phyloP scores from a whole-genome alignment of 176 grass and related monocot genomes.

The Elaeis guineensis region DNA sequence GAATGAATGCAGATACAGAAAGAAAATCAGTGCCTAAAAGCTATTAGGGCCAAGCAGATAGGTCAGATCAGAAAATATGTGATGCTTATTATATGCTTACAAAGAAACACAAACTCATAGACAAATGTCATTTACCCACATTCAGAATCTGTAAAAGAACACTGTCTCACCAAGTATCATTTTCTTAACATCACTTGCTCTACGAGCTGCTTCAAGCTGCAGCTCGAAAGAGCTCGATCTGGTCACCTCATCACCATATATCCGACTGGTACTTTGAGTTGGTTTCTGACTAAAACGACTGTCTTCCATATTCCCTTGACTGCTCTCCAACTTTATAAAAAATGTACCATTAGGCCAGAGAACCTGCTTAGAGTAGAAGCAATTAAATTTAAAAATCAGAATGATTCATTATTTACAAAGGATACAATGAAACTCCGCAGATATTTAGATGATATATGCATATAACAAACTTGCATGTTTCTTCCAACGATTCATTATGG shows the following conservation, averaged over 20 bases:
- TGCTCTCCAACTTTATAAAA: constrained; percentile 69
- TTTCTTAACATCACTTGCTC: constrained; percentile 95
- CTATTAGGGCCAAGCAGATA: too few species aligned
- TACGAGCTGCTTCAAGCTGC: constrained; percentile 81
- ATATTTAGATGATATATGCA: too few species aligned
- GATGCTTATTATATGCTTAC: too few species aligned
- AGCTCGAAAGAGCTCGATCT: constrained; percentile 39
- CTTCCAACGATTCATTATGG: too few species aligned
- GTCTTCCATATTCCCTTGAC: constrained; percentile 33
- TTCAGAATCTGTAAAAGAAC: constrained; percentile 6
- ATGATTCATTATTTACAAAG: too few species aligned
- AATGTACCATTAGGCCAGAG: constrained; percentile 89
- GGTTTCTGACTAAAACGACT: constrained; percentile 27
- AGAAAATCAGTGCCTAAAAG: too few species aligned
- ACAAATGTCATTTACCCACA: not conserved
- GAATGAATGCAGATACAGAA: too few species aligned
- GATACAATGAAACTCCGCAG: too few species aligned
- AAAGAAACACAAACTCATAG: too few species aligned
- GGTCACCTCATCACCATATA: constrained; percentile 30
- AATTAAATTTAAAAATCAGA: too few species aligned
- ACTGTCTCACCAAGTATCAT: constrained; percentile 69
- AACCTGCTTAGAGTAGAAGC: constrained; percentile 27
- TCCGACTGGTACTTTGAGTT: constrained; percentile 29
- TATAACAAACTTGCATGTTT: too few species aligned
- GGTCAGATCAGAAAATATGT: too few species aligned